Evolutionary conservation across 371 early-diverging fungal genomes (phyloP), one percentile per base, ranked within the genome.

Genomic region (Mucor irregularis): DNA sequence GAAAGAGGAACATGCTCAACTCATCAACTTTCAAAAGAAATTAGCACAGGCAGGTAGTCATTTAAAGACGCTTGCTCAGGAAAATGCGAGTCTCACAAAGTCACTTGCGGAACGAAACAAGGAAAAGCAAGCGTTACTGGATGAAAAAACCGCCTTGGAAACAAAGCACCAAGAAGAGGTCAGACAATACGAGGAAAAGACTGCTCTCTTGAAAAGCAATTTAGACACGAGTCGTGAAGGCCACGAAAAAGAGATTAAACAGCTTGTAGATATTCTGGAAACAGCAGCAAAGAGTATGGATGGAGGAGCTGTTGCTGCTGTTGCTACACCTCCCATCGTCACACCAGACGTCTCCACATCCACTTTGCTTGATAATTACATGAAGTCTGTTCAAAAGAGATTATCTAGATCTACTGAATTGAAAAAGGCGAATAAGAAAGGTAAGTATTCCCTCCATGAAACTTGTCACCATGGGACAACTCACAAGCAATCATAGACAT

Each of bases 11-110:
- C 67, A 62, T 48, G 46, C 54, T 3, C 62, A 51, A 22, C 17
- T 67, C n/a, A 14, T 67, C 7, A 49, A 57, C 16, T 58, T 54
- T 35, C 62, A 67, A 56, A 62, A 62, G 35, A 80, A 80, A 53
- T 55, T 80, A 7, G 49, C 74, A 5, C 70, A 70, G 45, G 80
- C 80, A 21, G 80, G 80, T 4, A 69, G 33, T 35, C 80, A 80
- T 60, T 48, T 80, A n/a, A 80, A 76, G 43, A 57, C 73, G 11
- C 53, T 80, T 7, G 67, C 80, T 2, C 61, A 61, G 40, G 73
- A 76, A 30, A 76, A 76, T 44, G 66, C 71, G 8, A 59, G 49
- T 6, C 53, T 76, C 42, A 50, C 61, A 33, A 58, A 52, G 53
- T 19, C 52, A 16, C 16, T 57, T 33, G 33, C 58, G 14, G 47